phyloP scores from a whole-genome alignment of 257 asterid genomes.

The Haberlea rhodopensis region DNA sequence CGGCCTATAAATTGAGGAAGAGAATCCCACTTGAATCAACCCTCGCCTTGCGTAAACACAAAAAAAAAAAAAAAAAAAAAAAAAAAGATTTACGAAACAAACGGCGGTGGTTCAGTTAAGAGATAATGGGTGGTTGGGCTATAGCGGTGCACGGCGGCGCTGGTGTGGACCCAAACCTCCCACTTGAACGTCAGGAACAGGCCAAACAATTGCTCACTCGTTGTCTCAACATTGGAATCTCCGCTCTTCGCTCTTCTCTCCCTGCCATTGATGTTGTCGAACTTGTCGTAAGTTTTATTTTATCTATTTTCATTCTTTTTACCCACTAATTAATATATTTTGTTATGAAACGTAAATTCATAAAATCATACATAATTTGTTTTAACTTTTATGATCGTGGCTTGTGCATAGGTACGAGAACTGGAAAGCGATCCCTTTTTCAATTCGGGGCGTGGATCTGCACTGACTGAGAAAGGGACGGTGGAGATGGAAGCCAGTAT shows the following conservation, averaged over 20 bases:
- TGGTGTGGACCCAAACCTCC: conserved; percentile 97
- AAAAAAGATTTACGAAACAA: neutral
- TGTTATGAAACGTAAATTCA: too few relatives aligned
- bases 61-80: too few relatives aligned
- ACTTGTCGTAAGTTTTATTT: conserved; percentile 56
- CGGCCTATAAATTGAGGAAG: conserved; percentile 22
- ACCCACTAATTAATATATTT: too few relatives aligned
- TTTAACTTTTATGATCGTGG: too few relatives aligned
- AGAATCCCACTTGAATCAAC: neutral
- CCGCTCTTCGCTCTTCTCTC: conserved; percentile 70
- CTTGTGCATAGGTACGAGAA: conserved; percentile 69
- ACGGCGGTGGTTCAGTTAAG: neutral
- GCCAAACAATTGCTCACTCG: conserved; percentile 87
- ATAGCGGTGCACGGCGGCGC: conserved; percentile 99
- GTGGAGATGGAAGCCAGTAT: conserved; percentile 99
- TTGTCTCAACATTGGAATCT: conserved; percentile 73
- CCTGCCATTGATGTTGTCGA: conserved; percentile 91
- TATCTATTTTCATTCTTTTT: neutral
- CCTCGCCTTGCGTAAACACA: neutral
- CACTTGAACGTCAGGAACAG: conserved; percentile 67
- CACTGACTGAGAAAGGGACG: conserved; percentile 82
- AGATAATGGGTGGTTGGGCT: conserved; percentile 91
- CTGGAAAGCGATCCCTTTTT: conserved; percentile 85
- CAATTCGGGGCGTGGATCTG: conserved; percentile 99
- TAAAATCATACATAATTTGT: too few relatives aligned